Evolutionary conservation across 2,329 filamentous ascomycete species (phyloP).

Genomic region (Ophiostoma ulmi): DNA sequence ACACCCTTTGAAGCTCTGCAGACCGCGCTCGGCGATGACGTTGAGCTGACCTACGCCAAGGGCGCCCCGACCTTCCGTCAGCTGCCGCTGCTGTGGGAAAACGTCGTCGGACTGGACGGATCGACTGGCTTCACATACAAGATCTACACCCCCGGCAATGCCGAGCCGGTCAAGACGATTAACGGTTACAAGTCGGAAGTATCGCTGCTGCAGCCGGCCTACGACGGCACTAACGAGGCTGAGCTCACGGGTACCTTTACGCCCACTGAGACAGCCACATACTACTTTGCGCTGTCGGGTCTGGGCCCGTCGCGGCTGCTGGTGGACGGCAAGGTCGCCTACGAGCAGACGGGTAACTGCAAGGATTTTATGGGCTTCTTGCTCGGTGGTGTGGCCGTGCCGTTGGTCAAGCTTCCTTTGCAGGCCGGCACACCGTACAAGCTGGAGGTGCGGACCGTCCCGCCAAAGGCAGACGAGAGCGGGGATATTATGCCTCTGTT

Average conservation of each 20-base stretch:
- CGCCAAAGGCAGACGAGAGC: neutral
- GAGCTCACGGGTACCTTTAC: conserved; percentile 15
- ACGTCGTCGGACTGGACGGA: neutral
- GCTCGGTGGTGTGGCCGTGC: conserved; percentile 11
- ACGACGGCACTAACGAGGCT: neutral
- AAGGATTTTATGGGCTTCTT: conserved; percentile 13
- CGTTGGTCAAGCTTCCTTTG: neutral
- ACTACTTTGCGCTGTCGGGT: conserved; percentile 6
- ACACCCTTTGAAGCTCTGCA: conserved; percentile 13
- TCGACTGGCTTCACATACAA: conserved; percentile 15
- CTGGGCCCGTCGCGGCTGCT: conserved; percentile 11
- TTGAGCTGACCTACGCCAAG: conserved; percentile 15
- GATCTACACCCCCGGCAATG: neutral
- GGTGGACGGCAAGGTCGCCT: conserved; percentile 13
- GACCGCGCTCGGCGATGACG: conserved; percentile 11
- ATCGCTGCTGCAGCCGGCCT: neutral
- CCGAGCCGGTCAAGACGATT: neutral
- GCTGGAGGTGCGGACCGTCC: neutral
- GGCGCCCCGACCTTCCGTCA: conserved; percentile 8
- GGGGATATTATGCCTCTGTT: conserved; percentile 11
- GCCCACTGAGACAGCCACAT: conserved; percentile 2
- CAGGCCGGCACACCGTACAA: conserved; percentile 11
- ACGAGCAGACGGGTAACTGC: conserved; percentile 11
- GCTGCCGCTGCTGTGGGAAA: conserved; percentile 4
- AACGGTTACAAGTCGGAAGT: conserved; percentile 7